Base-by-base conservation (phyloP, 495 filamentous ascomycete genomes). In the Podospora comata region DNA sequence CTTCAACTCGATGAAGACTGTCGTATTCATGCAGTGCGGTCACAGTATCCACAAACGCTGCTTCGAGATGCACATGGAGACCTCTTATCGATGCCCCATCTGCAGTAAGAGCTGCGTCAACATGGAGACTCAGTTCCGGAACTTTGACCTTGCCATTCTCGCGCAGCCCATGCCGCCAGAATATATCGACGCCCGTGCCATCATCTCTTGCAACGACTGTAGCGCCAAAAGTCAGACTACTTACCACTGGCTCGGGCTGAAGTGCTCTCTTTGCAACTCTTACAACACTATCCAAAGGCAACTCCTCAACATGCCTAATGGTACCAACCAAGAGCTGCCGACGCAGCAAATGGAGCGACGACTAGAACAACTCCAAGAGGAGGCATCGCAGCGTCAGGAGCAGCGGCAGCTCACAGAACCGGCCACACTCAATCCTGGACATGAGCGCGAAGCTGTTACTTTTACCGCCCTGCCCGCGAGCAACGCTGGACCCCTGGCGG, bases 121-220 rank as follows among this genome's bases (percentile, higher is more conserved):
- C 79, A 98, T 99, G 95, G 95, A 98, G 73, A 86, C 90, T 30
- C 93, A 94, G 67, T 99, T 97, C 80, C 87, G 92, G 61, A 93
- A 94, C 69, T 82, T 97, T 27, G 93, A 96, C 76, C 85, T 91
- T 26, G 88, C 89, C 7, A 97, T 99, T 68, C 85, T 92, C 68
- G 84, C 80, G 20, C 95, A 99, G 73, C 96, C 95, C 9, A 97
- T 99, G 92, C 95, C 94, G 11, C 75, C 81, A 3, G 90, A 93
- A 61, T 97, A 94, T 74, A 85, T 82, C 67, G 89, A 92, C 73
- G 91, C 92, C 5, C 88, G 88, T 67, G 94, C 92, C 58, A 83
- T 92, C 61, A 85, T 98, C 62, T 89, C 90, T 65, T 99, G 95
- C 75, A 98, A 98, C 77, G 95, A 99, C 77, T 99, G 95, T 78